Base-by-base conservation (phyloP, 495 filamentous ascomycete species). In the Hyaloscypha finlandica region DNA sequence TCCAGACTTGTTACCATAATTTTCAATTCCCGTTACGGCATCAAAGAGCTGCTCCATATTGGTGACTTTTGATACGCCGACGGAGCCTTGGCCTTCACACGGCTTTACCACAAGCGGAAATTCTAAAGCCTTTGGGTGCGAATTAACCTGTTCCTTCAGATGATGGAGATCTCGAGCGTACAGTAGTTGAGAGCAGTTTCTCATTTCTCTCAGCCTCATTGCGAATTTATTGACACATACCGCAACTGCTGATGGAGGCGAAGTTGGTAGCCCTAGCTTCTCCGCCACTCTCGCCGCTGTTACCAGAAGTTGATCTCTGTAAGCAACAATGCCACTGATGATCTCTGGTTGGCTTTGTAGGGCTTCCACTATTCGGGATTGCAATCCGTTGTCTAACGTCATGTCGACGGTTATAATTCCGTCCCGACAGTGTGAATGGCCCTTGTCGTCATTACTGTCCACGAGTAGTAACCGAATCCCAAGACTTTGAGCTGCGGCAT, bases 101-200 rank as follows among this genome's bases (percentile, higher is more conserved):
- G 58, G 58, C 32, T 61, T 61, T 16, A 61, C 58, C 14, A 61
- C 32, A 12, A 39, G 32, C 6, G 58, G 58, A n/a, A 11, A 31
- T 11, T 57, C 11, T 57, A 48, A n/a, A 48, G 54, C 9, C 12
- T 57, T 12, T 11, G 22, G 29, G 11, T 57, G 11, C n/a, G 29
- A 22, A 25, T 25, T 25, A 25, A 25, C 25, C 3, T 14, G 22
- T 31, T 16, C 22, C 12, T 14, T 16, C 54, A 57, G 22, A 3
- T 57, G 14, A 25, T 57, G 14, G 11, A 57, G n/a, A 16, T 57
- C 12, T 12, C n/a, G 12, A 14, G n/a, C 54, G 29, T 57, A 11
- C 54, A 57, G 1, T 11, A 11, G 42, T 48, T 12, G 42, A 48
- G 42, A 11, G 11, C n/a, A n/a, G 42, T 12, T 48, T 12, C 1